phyloP scores from a whole-genome alignment of 2,329 filamentous ascomycete species.

The Sporothrix schenckii region DNA sequence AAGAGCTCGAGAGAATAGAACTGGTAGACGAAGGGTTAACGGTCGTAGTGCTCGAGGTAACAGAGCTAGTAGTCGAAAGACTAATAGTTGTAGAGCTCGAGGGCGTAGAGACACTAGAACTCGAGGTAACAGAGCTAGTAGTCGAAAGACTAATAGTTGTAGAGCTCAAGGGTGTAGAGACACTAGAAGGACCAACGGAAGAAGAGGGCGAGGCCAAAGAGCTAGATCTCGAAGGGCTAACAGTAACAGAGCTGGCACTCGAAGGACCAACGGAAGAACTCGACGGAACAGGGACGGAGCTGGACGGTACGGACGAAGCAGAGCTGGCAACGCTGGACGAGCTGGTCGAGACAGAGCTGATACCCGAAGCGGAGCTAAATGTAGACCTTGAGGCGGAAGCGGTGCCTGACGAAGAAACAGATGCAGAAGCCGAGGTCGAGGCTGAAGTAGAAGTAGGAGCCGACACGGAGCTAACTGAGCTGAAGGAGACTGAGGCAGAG shows the following conservation, averaged over 20 bases:
- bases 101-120: neutral
- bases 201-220: too few relatives aligned
- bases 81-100: neutral
- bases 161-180: neutral
- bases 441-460: too few relatives aligned
- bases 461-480: neutral
- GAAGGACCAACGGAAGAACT: too few relatives aligned
- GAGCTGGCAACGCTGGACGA: slow-evolving; percentile 5
- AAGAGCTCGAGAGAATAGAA: neutral
- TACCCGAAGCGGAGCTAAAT: neutral
- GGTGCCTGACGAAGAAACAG: neutral
- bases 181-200: too few relatives aligned
- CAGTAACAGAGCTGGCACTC: neutral
- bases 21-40: neutral
- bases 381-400: neutral
- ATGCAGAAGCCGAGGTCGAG: too few relatives aligned
- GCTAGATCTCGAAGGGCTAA: neutral
- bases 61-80: neutral
- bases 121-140: neutral
- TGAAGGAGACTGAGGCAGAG: neutral
- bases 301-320: neutral
- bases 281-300: neutral
- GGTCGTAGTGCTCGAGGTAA: neutral
- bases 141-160: neutral
- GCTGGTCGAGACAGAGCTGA: neutral